phyloP scores from a whole-genome alignment of 139 green algal species.

The Nannochloris sp. region DNA sequence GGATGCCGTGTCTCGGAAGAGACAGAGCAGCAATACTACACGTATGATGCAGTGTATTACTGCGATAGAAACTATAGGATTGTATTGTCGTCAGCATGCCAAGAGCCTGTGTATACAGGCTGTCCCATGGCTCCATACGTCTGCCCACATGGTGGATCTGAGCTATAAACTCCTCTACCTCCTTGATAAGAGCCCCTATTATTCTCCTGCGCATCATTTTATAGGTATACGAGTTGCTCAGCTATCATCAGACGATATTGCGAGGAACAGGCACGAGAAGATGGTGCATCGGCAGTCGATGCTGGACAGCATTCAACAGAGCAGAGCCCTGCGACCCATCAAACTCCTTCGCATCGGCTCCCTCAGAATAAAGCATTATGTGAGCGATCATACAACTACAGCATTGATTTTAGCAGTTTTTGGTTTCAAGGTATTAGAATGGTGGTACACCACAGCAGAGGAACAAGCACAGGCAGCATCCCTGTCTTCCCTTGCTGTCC shows the following conservation, averaged over 20 bases:
- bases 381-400: conserved; percentile 36
- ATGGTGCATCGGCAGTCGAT: not conserved
- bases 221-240: conserved; percentile 50
- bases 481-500: conserved; percentile 36
- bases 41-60: too few species aligned
- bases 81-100: not conserved
- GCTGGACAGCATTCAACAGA: not conserved
- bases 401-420: conserved; percentile 77
- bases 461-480: conserved; percentile 35
- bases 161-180: conserved; percentile 68
- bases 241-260: conserved; percentile 51
- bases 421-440: conserved; percentile 87
- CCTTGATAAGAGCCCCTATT: conserved; percentile 39
- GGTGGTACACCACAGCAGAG: conserved; percentile 87
- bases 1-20: not conserved
- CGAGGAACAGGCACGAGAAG: not conserved
- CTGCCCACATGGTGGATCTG: conserved; percentile 43
- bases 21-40: not conserved
- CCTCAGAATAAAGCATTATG: not conserved
- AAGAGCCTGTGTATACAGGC: conserved; percentile 16
- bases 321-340: not conserved
- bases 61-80: not conserved
- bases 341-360: not conserved
- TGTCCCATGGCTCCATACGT: conserved; percentile 49
- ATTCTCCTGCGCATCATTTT: conserved; percentile 42